A percentile compares a stretch with the other conserved stretches of the same genome.
Conservation (phyloP, 495 filamentous ascomycete species). For the Tuber microsphaerosporum region DNA sequence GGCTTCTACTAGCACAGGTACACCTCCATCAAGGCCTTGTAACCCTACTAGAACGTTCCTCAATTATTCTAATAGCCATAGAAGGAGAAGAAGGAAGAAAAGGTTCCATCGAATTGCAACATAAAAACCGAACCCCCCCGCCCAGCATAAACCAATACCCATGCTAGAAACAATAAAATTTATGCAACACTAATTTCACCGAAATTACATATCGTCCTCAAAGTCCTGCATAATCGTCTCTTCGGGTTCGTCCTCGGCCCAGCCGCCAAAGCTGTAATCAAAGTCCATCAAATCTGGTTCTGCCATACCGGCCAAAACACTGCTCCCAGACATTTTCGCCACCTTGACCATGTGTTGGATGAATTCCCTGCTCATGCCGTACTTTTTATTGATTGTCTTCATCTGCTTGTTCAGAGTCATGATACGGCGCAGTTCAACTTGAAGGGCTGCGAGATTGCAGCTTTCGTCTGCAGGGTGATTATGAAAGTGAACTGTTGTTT, state of each 20-base stretch:
- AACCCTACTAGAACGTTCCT: not conserved
- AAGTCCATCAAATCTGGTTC: slow-evolving; percentile 40
- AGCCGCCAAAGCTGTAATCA: slow-evolving; percentile 24
- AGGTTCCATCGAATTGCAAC: not conserved
- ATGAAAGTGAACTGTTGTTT: slow-evolving; percentile 40
- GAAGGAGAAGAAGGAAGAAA: slow-evolving; percentile 13
- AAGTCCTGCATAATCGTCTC: slow-evolving; percentile 40
- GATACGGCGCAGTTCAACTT: slow-evolving; percentile 38
- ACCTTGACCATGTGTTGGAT: slow-evolving; percentile 33
- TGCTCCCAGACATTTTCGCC: slow-evolving; percentile 27
- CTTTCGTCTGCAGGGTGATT: slow-evolving; percentile 35
- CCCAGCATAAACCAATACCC: not conserved
- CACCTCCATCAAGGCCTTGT: not conserved
- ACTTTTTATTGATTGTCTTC: slow-evolving; percentile 38
- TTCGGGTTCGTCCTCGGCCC: slow-evolving; percentile 39
- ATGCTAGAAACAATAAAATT: not conserved
- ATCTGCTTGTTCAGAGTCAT: slow-evolving; percentile 39
- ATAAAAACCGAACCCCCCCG: not conserved
- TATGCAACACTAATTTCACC: slow-evolving; percentile 3
- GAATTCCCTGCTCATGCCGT: slow-evolving; percentile 40
- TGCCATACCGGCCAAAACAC: slow-evolving; percentile 20
- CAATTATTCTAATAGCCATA: slow-evolving; percentile 7
- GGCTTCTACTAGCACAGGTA: not conserved
- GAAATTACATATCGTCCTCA: slow-evolving; percentile 35
- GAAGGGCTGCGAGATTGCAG: slow-evolving; percentile 36